Percentiles rank a stretch among this genome's conserved stretches.
Evolutionary conservation across 2,329 filamentous ascomycete species (phyloP).

Genomic region (Rugonectria rugulosa): DNA sequence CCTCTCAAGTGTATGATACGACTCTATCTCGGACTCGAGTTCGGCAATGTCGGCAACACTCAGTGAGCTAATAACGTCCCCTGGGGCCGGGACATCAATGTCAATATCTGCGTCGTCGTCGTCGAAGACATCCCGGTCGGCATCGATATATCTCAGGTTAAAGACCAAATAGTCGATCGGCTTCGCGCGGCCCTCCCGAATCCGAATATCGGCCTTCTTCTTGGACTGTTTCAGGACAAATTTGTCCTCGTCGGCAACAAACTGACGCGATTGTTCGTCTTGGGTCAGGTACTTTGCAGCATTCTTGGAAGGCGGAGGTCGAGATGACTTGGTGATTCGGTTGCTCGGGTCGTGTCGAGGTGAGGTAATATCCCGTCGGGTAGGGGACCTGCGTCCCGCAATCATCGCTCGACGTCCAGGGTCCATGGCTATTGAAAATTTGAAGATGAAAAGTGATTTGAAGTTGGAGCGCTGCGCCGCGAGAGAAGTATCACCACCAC

Average conservation of each 20-base stretch:
- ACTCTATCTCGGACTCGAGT: conserved; percentile 80
- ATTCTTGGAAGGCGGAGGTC: conserved; percentile 39
- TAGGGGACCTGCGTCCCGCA: conserved; percentile 52
- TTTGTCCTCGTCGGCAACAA: conserved; percentile 92
- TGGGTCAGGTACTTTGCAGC: conserved; percentile 66
- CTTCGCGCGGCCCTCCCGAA: conserved; percentile 88
- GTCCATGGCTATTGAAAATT: conserved; percentile 52
- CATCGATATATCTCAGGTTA: conserved; percentile 86
- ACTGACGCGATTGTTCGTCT: conserved; percentile 80
- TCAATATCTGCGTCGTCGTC: conserved; percentile 78
- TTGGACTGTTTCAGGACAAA: conserved; percentile 97
- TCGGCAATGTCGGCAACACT: conserved; percentile 72
- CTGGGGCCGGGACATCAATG: conserved; percentile 80
- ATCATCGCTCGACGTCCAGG: conserved; percentile 64
- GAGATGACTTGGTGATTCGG: conserved; percentile 61
- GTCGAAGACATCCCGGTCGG: conserved; percentile 84
- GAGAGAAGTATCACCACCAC: neutral
- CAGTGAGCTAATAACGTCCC: conserved; percentile 79
- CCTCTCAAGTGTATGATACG: conserved; percentile 83
- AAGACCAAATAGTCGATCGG: conserved; percentile 95
- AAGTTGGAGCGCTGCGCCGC: too few relatives aligned
- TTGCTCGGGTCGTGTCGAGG: conserved; percentile 63
- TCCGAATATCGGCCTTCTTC: conserved; percentile 95
- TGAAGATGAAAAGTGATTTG: neutral
- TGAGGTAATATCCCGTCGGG: conserved; percentile 59